These are phyloP conservation scores for Exophiala sideris DNA, from an alignment of 2,329 filamentous ascomycete species.

Conservation along the genomic window DNA sequence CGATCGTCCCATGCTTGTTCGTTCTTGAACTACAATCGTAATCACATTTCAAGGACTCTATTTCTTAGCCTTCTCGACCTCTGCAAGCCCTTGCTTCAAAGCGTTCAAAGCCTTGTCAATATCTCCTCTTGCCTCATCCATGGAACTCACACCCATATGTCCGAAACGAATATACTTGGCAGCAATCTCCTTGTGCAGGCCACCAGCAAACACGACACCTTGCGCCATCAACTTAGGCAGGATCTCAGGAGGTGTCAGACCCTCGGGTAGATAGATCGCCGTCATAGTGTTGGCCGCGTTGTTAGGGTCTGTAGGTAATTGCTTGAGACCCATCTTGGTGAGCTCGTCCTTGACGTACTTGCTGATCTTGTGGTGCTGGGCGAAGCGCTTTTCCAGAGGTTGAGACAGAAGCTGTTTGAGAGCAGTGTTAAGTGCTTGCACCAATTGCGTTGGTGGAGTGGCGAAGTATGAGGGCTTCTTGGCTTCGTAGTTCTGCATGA, in stretches of 20 bases:
- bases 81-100: constrained; percentile 68
- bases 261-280: constrained; percentile 89
- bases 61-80: constrained; percentile 64
- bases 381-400: constrained; percentile 78
- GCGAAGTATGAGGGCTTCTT: constrained; percentile 98
- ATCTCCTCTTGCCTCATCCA: constrained; percentile 73
- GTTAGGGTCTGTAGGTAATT: constrained; percentile 78
- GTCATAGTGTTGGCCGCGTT: constrained; percentile 98
- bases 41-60: not conserved
- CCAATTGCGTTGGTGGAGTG: constrained; percentile 88
- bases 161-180: constrained; percentile 92
- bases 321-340: constrained; percentile 75
- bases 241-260: constrained; percentile 73
- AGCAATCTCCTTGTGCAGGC: constrained; percentile 93
- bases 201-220: constrained; percentile 90
- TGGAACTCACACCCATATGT: constrained; percentile 94
- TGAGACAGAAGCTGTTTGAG: constrained; percentile 79
- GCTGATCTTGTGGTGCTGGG: constrained; percentile 72
- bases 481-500: constrained; percentile 99
- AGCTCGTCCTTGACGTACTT: constrained; percentile 84
- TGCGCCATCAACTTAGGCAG: constrained; percentile 80
- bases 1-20: not conserved
- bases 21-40: no score
- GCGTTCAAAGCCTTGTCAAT: constrained; percentile 80
- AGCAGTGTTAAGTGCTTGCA: constrained; percentile 87